Evolutionary conservation across 2,329 filamentous ascomycete species (phyloP), one percentile per base, ranked within the genome.

Genomic region (Trichocomaceae sp.): DNA sequence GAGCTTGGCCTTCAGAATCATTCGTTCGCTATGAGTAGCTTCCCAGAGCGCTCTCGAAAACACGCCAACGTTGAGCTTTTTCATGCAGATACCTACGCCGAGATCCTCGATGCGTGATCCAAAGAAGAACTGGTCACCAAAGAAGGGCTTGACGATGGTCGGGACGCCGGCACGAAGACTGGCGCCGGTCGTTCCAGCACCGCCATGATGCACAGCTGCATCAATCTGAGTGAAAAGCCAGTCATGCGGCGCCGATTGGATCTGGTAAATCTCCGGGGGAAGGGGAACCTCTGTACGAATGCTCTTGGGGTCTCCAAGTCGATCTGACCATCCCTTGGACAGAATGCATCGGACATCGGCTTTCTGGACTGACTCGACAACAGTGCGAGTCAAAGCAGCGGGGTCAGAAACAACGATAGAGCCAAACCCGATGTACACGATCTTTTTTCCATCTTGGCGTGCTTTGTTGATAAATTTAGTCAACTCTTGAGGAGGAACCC

Each of bases 101-200:
- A 99, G 78, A 65, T 97, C 92, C 69, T 97, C 90, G 1, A 97
- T 87, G 3, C 93, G 82, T 29, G 80, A 83, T 6, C 90, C 93
- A 64, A 95, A 97, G 77, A 99, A 99, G 78, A 87, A 96, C 68
- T 99, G 93, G 64, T 99, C 93, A 5, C 93, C 93, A 66, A 99
- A 99, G 76, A 97, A 99, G 0, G 93, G 93, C 58, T 92, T 88
- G 66, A 97, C 87, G 60, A 99, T 91, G 0, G 93, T 97, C 0
- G 93, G 93, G 5, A 96, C 83, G 2, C 93, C 93, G 0, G 91
- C 91, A 51, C 93, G 82, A 48, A 99, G 77, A 69, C 90, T 95
- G 0, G 93, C 93, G 1, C 93, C 93, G 0, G 93, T 99, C 0
- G 93, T 99, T 1, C 93, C 93, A 4, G 90, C 89, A 5, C 93